phyloP scores from a whole-genome alignment of 305 asterid genomes.

The Solanum chacoense region DNA sequence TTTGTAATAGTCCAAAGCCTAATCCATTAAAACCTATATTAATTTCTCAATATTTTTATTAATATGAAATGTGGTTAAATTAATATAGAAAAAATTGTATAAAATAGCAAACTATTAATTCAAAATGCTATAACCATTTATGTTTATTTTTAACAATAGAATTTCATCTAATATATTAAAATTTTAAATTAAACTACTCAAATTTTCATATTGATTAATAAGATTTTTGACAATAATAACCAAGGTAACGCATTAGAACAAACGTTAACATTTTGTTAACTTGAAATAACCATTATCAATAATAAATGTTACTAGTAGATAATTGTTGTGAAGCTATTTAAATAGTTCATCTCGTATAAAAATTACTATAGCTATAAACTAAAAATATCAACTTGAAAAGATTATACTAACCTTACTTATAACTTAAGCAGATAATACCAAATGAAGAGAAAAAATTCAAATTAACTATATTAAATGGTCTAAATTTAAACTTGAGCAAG shows the following conservation, averaged over 20 bases:
- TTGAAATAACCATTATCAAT: neutral
- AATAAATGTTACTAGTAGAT: neutral
- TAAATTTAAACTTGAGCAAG: neutral
- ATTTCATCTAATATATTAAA: neutral
- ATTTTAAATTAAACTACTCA: neutral
- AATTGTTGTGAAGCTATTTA: neutral
- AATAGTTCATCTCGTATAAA: neutral
- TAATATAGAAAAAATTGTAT: too few relatives aligned
- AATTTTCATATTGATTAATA: neutral
- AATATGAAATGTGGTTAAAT: too few relatives aligned
- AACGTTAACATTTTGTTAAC: neutral
- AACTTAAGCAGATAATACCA: neutral
- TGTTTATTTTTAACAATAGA: neutral
- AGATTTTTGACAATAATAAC: neutral
- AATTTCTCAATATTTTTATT: too few relatives aligned
- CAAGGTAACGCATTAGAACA: neutral
- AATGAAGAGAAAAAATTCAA: neutral
- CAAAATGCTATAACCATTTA: neutral
- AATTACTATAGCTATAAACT: neutral
- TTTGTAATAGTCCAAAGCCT: neutral
- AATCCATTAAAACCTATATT: too few relatives aligned
- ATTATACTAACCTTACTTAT: neutral
- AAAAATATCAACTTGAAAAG: neutral
- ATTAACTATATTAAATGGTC: neutral
- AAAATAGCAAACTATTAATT: too few relatives aligned